phyloP scores from a whole-genome alignment of 306 rosid species.

The Prunus mume region DNA sequence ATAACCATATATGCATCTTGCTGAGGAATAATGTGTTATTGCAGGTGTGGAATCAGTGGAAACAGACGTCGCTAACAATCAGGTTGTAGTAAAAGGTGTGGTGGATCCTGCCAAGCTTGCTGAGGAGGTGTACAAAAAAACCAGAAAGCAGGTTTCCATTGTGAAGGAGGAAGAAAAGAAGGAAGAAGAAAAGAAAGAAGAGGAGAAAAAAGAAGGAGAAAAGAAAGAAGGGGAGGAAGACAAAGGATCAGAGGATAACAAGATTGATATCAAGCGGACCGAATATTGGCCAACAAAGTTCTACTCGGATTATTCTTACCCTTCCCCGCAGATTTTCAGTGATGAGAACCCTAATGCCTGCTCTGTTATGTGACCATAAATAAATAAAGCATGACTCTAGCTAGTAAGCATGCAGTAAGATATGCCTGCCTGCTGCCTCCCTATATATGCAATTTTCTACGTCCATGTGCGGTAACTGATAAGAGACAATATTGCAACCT shows the following conservation, averaged over 20 bases:
- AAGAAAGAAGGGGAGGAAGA: constrained; percentile 39
- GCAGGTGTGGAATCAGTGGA: constrained; percentile 96
- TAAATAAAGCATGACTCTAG: not conserved
- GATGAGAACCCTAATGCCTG: constrained; percentile 96
- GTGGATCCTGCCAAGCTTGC: constrained; percentile 62
- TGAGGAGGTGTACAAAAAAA: constrained; percentile 62
- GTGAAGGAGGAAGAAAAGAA: constrained; percentile 61
- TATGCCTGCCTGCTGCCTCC: not conserved
- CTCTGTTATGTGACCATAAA: constrained; percentile 56
- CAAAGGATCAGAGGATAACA: constrained; percentile 45
- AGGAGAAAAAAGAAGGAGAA: constrained; percentile 32
- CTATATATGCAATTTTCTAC: constrained; percentile 17
- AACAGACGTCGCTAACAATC: constrained; percentile 58
- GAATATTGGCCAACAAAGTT: constrained; percentile 59
- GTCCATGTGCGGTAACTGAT: not conserved
- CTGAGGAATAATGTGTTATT: constrained; percentile 1
- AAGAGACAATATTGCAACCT: not conserved
- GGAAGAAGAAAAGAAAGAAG: constrained; percentile 40
- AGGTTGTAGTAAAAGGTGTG: constrained; percentile 72
- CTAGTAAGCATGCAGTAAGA: not conserved
- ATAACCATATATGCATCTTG: no score
- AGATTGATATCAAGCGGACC: constrained; percentile 47
- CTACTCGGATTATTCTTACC: constrained; percentile 50
- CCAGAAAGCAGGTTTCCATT: constrained; percentile 65
- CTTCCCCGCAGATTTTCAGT: constrained; percentile 63